Conservation (phyloP, 2,329 filamentous ascomycete species). For the Fonsecaea pedrosoi region DNA sequence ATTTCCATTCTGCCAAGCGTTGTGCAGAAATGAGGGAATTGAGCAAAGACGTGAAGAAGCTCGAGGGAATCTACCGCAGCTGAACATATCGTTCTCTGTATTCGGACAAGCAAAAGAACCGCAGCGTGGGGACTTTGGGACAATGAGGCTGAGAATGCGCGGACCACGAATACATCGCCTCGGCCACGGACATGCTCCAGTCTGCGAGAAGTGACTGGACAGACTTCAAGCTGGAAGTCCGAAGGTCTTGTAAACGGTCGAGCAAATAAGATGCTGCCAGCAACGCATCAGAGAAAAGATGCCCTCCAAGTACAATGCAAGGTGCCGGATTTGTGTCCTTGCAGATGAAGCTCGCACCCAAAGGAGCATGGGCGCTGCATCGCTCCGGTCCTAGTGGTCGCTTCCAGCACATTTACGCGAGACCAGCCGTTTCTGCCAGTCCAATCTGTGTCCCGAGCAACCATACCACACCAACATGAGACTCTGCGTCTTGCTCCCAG, state of each 20-base stretch:
- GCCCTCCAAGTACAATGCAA: neutral
- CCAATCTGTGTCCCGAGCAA: neutral
- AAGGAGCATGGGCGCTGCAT: neutral
- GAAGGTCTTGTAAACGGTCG: neutral
- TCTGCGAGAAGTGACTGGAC: neutral
- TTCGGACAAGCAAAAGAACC: neutral
- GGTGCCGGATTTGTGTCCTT: neutral
- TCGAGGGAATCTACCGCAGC: neutral
- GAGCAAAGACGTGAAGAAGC: neutral
- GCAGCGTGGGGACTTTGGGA: no score
- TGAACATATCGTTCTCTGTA: neutral
- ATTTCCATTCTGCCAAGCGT: neutral
- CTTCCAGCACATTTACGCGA: neutral
- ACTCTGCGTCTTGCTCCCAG: neutral
- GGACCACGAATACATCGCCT: neutral
- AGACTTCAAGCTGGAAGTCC: neutral
- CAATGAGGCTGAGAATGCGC: neutral
- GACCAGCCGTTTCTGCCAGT: neutral
- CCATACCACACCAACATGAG: neutral
- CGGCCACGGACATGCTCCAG: neutral
- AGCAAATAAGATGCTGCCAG: neutral
- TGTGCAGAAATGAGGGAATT: neutral
- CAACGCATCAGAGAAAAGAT: neutral
- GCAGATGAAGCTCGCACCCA: neutral
- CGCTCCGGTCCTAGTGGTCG: neutral